These are phyloP conservation scores for Kodamaea suecica DNA, from an alignment of 1,139 yeast species.

Conservation along the genomic window DNA sequence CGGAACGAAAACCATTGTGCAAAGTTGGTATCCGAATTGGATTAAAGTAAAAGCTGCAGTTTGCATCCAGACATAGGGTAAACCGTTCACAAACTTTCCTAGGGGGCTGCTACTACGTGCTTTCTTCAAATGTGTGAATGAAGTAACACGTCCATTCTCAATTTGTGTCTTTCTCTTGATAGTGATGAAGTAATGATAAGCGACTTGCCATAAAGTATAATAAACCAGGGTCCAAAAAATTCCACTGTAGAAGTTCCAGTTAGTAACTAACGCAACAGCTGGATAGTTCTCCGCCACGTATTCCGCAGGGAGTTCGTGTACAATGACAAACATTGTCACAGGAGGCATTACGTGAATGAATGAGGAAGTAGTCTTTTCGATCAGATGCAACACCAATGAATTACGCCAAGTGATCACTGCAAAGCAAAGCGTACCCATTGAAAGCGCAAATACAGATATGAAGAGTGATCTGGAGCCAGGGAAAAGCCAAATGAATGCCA, in stretches of 20 bases:
- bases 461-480: constrained; percentile 73
- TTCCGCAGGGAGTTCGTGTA: constrained; percentile 67
- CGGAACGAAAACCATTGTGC: constrained; percentile 90
- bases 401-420: constrained; percentile 97
- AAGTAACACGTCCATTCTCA: constrained; percentile 80
- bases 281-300: constrained; percentile 64
- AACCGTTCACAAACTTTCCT: constrained; percentile 76
- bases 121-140: constrained; percentile 79
- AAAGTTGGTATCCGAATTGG: constrained; percentile 82
- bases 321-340: constrained; percentile 79
- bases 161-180: constrained; percentile 75
- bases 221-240: constrained; percentile 77
- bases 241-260: constrained; percentile 73
- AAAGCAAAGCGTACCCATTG: constrained; percentile 86
- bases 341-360: constrained; percentile 93
- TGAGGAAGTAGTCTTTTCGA: constrained; percentile 91
- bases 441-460: constrained; percentile 78
- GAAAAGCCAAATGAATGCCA: constrained; percentile 76
- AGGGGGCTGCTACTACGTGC: constrained; percentile 61
- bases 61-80: constrained; percentile 82
- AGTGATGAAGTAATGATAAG: constrained; percentile 90
- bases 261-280: constrained; percentile 65
- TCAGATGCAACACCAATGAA: constrained; percentile 84
- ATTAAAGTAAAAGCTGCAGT: constrained; percentile 80
- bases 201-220: constrained; percentile 87